These are phyloP conservation scores for Cyclotella choctawhatcheeana DNA, from an alignment of 108 stramenopile genomes.

Conservation along the genomic window DNA sequence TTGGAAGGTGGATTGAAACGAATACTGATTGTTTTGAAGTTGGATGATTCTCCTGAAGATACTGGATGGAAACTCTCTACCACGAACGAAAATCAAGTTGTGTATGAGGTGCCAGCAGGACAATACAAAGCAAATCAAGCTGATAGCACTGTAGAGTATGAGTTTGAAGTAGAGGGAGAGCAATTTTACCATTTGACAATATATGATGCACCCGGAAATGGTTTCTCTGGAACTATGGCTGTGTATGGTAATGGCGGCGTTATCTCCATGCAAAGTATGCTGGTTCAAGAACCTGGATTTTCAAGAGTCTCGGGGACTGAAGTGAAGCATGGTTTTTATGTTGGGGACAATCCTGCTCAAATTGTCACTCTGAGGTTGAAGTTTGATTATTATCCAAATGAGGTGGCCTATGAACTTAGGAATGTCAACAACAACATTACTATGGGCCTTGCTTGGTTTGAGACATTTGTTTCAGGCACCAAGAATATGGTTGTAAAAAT, in stretches of 20 bases:
- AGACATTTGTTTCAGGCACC: slow-evolving; percentile 13
- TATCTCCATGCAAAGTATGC: background rate
- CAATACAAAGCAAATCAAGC: slow-evolving; percentile 17
- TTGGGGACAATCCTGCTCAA: slow-evolving; percentile 26
- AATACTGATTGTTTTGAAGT: slow-evolving; percentile 24
- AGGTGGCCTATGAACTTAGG: slow-evolving; percentile 39
- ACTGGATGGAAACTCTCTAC: slow-evolving; percentile 39
- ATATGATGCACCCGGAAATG: slow-evolving; percentile 32
- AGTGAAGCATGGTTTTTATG: slow-evolving; percentile 41
- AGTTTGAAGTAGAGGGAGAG: slow-evolving; percentile 24
- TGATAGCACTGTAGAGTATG: slow-evolving; percentile 13
- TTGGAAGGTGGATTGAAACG: slow-evolving; percentile 43
- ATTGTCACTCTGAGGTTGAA: slow-evolving; percentile 21
- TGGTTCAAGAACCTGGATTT: slow-evolving; percentile 42
- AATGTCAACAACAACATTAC: slow-evolving; percentile 28
- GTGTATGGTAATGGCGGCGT: slow-evolving; percentile 14
- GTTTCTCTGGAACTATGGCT: slow-evolving; percentile 28
- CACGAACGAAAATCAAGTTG: slow-evolving; percentile 35
- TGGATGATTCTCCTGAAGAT: slow-evolving; percentile 32
- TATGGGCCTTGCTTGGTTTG: slow-evolving; percentile 26
- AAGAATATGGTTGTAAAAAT: slow-evolving; percentile 16
- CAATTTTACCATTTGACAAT: slow-evolving; percentile 37
- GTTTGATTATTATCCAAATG: slow-evolving; percentile 27
- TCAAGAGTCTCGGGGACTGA: slow-evolving; percentile 22
- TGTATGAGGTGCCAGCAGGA: slow-evolving; percentile 23